These are phyloP conservation scores for Candida coquimbonensis DNA, from an alignment of 805 yeast species.

Conservation along the genomic window DNA sequence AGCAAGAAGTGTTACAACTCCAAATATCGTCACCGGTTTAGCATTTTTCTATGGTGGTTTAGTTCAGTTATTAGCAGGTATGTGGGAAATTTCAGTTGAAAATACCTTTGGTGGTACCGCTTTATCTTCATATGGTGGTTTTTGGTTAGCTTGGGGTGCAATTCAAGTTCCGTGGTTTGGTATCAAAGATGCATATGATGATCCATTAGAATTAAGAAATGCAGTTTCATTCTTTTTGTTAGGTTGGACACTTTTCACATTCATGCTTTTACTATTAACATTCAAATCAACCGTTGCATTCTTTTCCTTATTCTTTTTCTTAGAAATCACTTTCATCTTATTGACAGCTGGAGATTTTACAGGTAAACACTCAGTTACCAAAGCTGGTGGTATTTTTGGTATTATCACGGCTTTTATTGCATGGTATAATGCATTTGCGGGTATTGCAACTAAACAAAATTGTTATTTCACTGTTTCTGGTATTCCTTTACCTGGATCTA, in stretches of 20 bases:
- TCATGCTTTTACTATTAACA: slow-evolving; percentile 46
- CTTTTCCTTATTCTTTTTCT: slow-evolving; percentile 46
- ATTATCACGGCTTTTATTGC: slow-evolving; percentile 46
- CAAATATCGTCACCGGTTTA: slow-evolving; percentile 48
- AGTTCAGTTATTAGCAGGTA: slow-evolving; percentile 53
- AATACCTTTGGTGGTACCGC: slow-evolving; percentile 68
- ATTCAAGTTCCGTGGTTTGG: slow-evolving; percentile 55
- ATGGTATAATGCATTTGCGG: slow-evolving; percentile 58
- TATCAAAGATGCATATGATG: slow-evolving; percentile 45
- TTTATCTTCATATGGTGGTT: slow-evolving; percentile 56
- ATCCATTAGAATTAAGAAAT: slow-evolving; percentile 30
- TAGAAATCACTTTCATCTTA: slow-evolving; percentile 49
- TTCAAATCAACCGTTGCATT: slow-evolving; percentile 60
- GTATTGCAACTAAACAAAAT: slow-evolving; percentile 52
- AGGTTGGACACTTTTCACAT: slow-evolving; percentile 61
- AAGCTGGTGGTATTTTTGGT: slow-evolving; percentile 54
- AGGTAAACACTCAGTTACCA: slow-evolving; percentile 32
- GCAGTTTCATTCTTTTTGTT: slow-evolving; percentile 55
- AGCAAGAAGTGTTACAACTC: slow-evolving; percentile 44
- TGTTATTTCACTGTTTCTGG: slow-evolving; percentile 30
- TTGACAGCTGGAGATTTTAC: slow-evolving; percentile 46
- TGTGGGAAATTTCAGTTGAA: slow-evolving; percentile 58
- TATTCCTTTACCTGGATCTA: slow-evolving; percentile 27
- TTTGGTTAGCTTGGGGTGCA: slow-evolving; percentile 63
- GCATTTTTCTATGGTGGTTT: slow-evolving; percentile 62